Evolutionary conservation across 805 yeast species (phyloP), one percentile per base, ranked within the genome.

Genomic region (Teunomyces funiuensis): DNA sequence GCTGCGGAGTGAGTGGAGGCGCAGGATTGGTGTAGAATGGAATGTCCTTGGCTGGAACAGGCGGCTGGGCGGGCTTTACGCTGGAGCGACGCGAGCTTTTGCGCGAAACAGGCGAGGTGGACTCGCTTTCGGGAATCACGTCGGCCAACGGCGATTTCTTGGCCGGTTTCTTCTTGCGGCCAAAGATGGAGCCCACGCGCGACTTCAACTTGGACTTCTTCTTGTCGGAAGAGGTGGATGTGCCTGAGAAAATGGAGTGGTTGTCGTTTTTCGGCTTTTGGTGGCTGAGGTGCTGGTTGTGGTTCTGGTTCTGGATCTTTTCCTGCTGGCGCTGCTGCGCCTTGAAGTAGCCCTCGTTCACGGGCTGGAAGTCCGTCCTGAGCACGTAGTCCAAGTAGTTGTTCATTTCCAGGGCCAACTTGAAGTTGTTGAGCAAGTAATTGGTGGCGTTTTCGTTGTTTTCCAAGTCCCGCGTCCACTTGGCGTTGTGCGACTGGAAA

Each of bases 171-270:
- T 78, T 82, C 31, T 51, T 58, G 49, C 80, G 76, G 33, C 85
- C 82, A 53, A 86, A 80, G 47, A 86, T 77, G 0, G 93, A 83
- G 7, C 95, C 95, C 42, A 86, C 83, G 54, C 69, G 80, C 5
- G 89, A 83, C 61, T 79, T 79, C 52, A 86, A 60, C 34, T 72
- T 74, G n/a, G 68, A 63, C 40, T 57, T 56, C 44, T 61, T 61
- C 34, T 60, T 60, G 39, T 61, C 53, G 14, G 62, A 46, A 13
- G 48, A 43, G 6, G 43, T 20, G 22, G 55, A 36, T 6, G 45
- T 38, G 1, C 45, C 47, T 2, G 60, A 47, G 31, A 25, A 36
- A 18, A 45, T 31, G 6, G 46, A 40, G 13, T 42, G 44, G 22
- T 39, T 37, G 25, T 45, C 45, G 5, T 37, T 29, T 15, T 36